Evolutionary conservation across 2,329 filamentous ascomycete genomes (phyloP).

Genomic region (Pseudopyrenochaeta lycopersici): DNA sequence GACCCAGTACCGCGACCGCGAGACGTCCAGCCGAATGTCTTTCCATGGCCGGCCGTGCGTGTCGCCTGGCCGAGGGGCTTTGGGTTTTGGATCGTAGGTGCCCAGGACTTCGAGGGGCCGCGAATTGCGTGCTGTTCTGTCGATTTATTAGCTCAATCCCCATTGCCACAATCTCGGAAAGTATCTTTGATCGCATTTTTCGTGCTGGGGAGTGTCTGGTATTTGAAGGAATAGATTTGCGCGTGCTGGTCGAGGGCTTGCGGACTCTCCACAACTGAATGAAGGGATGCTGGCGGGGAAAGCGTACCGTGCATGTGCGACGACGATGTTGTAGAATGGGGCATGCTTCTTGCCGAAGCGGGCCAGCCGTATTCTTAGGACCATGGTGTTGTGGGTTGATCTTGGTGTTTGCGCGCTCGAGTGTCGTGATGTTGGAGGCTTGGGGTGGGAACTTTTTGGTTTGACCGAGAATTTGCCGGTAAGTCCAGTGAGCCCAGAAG

Average conservation of each 20-base stretch:
- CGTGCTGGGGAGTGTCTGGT: too few relatives aligned
- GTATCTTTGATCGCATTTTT: too few relatives aligned
- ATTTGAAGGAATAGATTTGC: neutral
- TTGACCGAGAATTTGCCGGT: constrained; percentile 21
- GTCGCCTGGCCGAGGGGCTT: constrained; percentile 59
- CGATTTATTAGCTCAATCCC: neutral
- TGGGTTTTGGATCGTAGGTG: constrained; percentile 70
- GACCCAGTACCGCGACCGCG: constrained; percentile 91
- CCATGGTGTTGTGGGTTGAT: constrained; percentile 67
- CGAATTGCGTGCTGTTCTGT: constrained; percentile 83
- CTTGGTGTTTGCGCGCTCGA: neutral
- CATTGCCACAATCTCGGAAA: too few relatives aligned
- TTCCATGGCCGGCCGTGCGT: constrained; percentile 76
- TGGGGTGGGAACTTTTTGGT: constrained; percentile 20
- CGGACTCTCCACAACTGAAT: too few relatives aligned
- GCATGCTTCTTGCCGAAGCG: constrained; percentile 88
- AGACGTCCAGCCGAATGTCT: constrained; percentile 85
- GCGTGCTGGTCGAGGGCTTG: neutral
- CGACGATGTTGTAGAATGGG: constrained; percentile 98
- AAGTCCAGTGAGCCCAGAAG: constrained; percentile 11
- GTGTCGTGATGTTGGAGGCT: constrained; percentile 4
- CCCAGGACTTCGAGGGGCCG: constrained; percentile 91
- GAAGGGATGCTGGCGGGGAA: too few relatives aligned
- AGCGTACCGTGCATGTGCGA: constrained; percentile 85
- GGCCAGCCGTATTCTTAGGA: constrained; percentile 90